Evolutionary conservation across 441 rosid species (phyloP).

Genomic region (Bocquillonia castaneifolia): DNA sequence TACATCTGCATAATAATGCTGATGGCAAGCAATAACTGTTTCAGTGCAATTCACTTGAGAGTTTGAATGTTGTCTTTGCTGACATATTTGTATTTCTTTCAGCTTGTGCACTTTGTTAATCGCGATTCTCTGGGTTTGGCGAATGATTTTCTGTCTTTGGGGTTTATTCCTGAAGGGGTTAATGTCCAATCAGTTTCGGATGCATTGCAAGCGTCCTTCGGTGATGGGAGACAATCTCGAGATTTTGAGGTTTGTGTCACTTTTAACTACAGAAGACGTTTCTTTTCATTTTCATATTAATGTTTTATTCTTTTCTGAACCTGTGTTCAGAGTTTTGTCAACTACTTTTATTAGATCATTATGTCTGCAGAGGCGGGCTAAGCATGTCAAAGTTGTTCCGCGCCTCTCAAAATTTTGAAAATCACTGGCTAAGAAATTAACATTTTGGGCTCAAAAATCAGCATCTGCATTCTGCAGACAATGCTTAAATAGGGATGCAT

Average conservation of each 20-base stretch:
- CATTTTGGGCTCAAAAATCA: not conserved
- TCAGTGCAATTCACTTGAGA: conserved; percentile 1
- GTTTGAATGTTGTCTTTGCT: conserved; percentile 30
- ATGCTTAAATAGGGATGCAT: not conserved
- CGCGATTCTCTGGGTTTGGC: conserved; percentile 98
- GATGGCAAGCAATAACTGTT: conserved; percentile 10
- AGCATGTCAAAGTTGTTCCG: not conserved
- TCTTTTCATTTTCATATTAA: not conserved
- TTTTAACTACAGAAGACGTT: not conserved
- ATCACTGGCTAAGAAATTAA: not conserved
- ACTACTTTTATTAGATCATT: not conserved
- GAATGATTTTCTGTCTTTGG: conserved; percentile 97
- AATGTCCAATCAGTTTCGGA: conserved; percentile 71
- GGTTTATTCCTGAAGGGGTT: conserved; percentile 93
- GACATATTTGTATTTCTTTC: conserved; percentile 45
- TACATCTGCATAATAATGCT: not conserved
- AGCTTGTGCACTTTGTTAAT: conserved; percentile 99
- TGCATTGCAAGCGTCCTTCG: conserved; percentile 75
- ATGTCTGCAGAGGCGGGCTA: not conserved
- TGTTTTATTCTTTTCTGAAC: not conserved
- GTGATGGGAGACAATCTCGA: conserved; percentile 69
- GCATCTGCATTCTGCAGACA: not conserved
- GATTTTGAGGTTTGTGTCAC: conserved; percentile 79
- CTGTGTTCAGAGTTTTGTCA: not conserved
- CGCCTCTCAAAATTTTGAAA: not conserved